phyloP scores from a whole-genome alignment of 495 filamentous ascomycete genomes.

The Hypoxylon rickii region DNA sequence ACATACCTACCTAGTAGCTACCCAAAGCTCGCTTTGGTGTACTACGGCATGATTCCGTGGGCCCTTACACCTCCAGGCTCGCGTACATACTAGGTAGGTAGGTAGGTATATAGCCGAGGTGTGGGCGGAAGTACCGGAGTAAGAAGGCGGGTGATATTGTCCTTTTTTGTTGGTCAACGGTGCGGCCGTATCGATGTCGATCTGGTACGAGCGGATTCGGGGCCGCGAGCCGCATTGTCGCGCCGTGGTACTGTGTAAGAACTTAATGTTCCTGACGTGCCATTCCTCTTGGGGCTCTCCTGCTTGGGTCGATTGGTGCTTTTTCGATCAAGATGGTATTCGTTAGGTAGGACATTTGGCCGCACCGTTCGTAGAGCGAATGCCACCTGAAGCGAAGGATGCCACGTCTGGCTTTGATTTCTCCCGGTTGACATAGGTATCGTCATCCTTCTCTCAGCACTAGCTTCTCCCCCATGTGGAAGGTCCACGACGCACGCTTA shows the following conservation, averaged over 20 bases:
- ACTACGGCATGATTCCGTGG: no score
- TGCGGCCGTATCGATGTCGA: conserved; percentile 7
- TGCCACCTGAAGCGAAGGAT: conserved; percentile 14
- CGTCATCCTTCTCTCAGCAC: conserved; percentile 16
- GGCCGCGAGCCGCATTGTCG: conserved; percentile 20
- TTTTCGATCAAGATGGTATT: not conserved
- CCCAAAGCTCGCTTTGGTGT: no score
- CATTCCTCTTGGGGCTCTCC: not conserved
- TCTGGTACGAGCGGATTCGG: conserved; percentile 3
- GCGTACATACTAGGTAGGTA: not conserved
- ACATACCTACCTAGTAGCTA: no score
- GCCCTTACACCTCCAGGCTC: no score
- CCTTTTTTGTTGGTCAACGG: conserved; percentile 11
- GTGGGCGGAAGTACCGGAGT: no score
- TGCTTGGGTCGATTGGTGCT: not conserved
- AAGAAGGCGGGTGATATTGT: no score
- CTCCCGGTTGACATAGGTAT: conserved; percentile 8
- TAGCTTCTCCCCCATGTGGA: conserved; percentile 10
- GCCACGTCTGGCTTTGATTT: no score
- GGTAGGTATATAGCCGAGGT: not conserved
- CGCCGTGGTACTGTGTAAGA: conserved; percentile 4
- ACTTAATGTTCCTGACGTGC: conserved; percentile 3
- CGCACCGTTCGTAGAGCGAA: not conserved
- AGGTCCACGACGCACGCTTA: conserved; percentile 8
- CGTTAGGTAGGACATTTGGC: not conserved